A percentile compares a stretch with the other conserved stretches of the same genome.
Conservation (phyloP, 441 rosid species). For the Theobroma grandiflorum region DNA sequence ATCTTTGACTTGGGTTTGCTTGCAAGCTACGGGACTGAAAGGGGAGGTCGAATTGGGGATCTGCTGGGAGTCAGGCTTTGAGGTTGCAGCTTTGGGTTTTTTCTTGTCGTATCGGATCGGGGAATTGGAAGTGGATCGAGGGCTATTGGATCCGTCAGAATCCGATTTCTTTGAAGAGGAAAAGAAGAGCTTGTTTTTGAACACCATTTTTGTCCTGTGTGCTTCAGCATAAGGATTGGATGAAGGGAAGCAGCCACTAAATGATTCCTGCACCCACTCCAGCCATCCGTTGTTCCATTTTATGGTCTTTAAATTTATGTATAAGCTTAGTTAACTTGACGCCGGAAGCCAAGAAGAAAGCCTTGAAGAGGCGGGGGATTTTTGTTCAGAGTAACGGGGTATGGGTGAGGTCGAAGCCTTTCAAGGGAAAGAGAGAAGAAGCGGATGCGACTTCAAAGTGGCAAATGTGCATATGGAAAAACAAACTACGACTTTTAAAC, state of each 20-base stretch:
- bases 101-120: conserved; percentile 92
- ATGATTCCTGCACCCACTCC: conserved; percentile 2
- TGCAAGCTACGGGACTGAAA: conserved; percentile 47
- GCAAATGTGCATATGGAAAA: not conserved
- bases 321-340: too few relatives aligned
- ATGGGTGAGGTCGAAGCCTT: not conserved
- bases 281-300: not conserved
- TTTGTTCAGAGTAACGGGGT: not conserved
- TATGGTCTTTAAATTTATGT: too few relatives aligned
- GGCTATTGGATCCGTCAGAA: conserved; percentile 86
- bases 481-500: not conserved
- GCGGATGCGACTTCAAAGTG: conserved; percentile 4
- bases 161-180: conserved; percentile 90
- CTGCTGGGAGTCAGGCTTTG: conserved; percentile 55
- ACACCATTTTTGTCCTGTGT: conserved; percentile 60
- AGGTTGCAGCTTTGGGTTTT: conserved; percentile 64
- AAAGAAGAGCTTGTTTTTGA: conserved; percentile 94
- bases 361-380: not conserved
- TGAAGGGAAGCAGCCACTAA: not conserved
- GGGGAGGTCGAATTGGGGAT: conserved; percentile 31
- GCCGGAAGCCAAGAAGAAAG: too few relatives aligned
- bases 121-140: conserved; percentile 92
- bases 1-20: conserved; percentile 63
- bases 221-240: not conserved
- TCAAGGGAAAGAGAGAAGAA: not conserved